These are phyloP conservation scores for Rhododendron kiyosumense DNA, from an alignment of 148 eudicot genomes.

Conservation along the genomic window DNA sequence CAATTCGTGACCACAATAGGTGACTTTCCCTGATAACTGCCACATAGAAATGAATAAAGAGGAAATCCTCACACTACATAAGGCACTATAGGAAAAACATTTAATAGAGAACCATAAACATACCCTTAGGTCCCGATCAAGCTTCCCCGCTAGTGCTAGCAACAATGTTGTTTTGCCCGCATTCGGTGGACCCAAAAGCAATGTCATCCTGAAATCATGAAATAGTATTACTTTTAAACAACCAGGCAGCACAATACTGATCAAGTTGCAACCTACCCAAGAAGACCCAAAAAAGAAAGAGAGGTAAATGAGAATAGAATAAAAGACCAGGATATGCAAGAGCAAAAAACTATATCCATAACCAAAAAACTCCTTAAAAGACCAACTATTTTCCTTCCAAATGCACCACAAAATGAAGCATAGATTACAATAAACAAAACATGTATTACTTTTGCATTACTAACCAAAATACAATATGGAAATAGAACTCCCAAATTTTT, in stretches of 20 bases:
- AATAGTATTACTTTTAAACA: background rate
- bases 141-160: conserved; percentile 35
- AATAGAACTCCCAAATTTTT: background rate
- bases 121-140: conserved; percentile 34
- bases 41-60: background rate
- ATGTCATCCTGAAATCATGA: conserved; percentile 28
- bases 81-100: background rate
- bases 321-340: background rate
- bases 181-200: conserved; percentile 43
- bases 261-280: too few species aligned
- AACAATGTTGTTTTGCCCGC: conserved; percentile 45
- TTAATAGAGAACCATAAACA: background rate
- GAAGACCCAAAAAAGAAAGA: background rate
- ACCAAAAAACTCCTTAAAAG: background rate
- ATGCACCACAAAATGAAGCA: background rate
- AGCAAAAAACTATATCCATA: background rate
- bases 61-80: background rate
- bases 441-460: background rate
- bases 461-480: background rate
- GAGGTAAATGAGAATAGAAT: background rate
- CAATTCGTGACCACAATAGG: conserved; percentile 43
- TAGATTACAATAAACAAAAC: background rate
- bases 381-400: background rate
- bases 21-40: conserved; percentile 29
- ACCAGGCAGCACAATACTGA: background rate